phyloP scores from a whole-genome alignment of 257 asterid species.

The Leptodermis oblonga region DNA sequence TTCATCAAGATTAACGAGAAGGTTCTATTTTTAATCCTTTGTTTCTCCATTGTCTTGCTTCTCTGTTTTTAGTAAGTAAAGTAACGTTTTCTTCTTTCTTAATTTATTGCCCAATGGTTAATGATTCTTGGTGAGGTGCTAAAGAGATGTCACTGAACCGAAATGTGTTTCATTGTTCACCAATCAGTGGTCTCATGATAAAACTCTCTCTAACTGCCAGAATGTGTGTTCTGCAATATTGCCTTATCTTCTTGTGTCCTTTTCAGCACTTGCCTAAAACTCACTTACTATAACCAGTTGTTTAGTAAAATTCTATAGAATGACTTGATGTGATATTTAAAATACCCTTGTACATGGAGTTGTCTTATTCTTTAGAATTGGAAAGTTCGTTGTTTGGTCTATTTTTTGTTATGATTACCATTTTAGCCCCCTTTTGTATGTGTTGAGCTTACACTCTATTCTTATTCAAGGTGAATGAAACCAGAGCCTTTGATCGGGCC shows the following conservation, averaged over 20 bases:
- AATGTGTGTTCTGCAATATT: not conserved
- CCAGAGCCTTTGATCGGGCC: slow-evolving; percentile 39
- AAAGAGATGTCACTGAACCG: not conserved
- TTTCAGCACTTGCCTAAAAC: not conserved
- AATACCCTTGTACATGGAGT: not conserved
- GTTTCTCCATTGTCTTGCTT: not conserved
- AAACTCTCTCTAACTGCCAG: not conserved
- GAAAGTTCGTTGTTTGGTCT: no score
- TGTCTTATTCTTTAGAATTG: no score
- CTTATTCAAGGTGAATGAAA: slow-evolving; percentile 45
- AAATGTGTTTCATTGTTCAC: not conserved
- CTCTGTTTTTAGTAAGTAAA: no score
- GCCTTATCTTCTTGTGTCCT: not conserved
- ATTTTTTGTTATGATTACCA: not conserved
- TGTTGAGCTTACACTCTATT: slow-evolving; percentile 19
- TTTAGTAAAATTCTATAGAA: not conserved
- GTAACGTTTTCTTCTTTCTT: no score
- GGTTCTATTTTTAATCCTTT: slow-evolving; percentile 28
- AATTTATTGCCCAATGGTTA: no score
- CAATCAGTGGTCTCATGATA: not conserved
- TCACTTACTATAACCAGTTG: not conserved
- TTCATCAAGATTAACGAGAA: slow-evolving; percentile 56
- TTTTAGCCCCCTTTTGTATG: slow-evolving; percentile 15
- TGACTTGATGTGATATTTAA: not conserved
- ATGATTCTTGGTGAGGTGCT: not conserved